Evolutionary conservation across 129 eudicot genomes (phyloP).

Genomic region (Dittrichia graveolens): DNA sequence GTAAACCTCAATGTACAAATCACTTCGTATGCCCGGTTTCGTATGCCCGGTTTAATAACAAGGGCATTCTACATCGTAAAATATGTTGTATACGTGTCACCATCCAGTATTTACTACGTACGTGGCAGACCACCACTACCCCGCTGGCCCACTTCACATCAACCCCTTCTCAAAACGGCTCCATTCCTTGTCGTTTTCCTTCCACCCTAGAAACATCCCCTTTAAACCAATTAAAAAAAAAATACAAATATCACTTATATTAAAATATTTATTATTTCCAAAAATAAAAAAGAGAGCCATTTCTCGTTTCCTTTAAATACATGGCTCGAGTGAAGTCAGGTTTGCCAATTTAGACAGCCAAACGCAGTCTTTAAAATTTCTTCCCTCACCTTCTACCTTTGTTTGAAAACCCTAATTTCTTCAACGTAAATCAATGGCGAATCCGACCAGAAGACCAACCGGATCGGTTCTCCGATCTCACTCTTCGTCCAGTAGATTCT

Average conservation of each 20-base stretch:
- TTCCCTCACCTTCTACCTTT: conserved; percentile 18
- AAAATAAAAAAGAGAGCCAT: neutral
- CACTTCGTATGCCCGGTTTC: no score
- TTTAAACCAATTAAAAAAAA: conserved; percentile 15
- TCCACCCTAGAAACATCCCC: conserved; percentile 23
- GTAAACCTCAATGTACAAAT: no score
- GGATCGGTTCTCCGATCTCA: conserved; percentile 59
- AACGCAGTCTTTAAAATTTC: conserved; percentile 29
- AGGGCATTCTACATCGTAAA: conserved; percentile 9
- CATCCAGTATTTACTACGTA: conserved; percentile 21
- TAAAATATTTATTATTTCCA: no score
- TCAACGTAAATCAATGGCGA: conserved; percentile 49
- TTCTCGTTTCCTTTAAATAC: conserved; percentile 53
- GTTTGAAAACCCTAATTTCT: neutral
- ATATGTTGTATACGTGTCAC: conserved; percentile 20
- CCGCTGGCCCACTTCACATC: conserved; percentile 38
- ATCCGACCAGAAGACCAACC: conserved; percentile 43
- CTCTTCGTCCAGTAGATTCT: conserved; percentile 55
- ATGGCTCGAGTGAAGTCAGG: conserved; percentile 49
- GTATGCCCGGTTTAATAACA: neutral
- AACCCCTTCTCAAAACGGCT: conserved; percentile 33
- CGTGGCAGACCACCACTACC: conserved; percentile 44
- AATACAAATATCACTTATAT: neutral
- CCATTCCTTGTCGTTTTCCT: conserved; percentile 32
- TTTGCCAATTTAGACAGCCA: conserved; percentile 72